A percentile compares a stretch with the other conserved stretches of the same genome.
Evolutionary conservation across 176 grass and related monocot species (phyloP).

Genomic region (Rhynchospora pubera): DNA sequence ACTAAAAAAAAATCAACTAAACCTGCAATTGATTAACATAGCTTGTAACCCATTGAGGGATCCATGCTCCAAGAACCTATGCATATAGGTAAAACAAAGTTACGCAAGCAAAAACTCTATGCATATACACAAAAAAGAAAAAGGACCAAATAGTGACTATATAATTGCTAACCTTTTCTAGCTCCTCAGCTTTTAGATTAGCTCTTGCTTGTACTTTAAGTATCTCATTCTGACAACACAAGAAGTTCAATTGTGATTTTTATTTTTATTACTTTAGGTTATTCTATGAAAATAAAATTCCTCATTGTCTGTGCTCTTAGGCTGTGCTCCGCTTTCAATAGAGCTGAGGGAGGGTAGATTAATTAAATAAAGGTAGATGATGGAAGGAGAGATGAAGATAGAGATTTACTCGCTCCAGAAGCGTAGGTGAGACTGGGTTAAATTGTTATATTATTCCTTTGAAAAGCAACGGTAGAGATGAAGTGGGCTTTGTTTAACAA

Average conservation of each 20-base stretch:
- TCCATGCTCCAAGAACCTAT: slow-evolving; percentile 40
- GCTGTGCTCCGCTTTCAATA: too few relatives aligned
- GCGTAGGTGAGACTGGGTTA: too few relatives aligned
- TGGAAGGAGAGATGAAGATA: too few relatives aligned
- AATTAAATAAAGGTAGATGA: too few relatives aligned
- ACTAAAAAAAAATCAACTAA: neutral
- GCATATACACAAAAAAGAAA: neutral
- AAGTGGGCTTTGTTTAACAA: too few relatives aligned
- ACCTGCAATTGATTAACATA: slow-evolving; percentile 30
- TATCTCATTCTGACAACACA: slow-evolving; percentile 28
- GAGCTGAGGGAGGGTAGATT: too few relatives aligned
- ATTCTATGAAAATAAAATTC: neutral
- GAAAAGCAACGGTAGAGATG: too few relatives aligned
- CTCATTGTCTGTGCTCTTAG: neutral
- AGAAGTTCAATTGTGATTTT: neutral
- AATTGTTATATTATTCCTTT: too few relatives aligned
- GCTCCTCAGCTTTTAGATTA: slow-evolving; percentile 21
- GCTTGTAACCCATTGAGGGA: slow-evolving; percentile 38
- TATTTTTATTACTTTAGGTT: neutral
- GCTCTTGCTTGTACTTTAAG: slow-evolving; percentile 13
- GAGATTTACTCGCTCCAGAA: too few relatives aligned
- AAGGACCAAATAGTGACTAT: neutral
- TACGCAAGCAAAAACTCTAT: neutral
- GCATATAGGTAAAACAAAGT: neutral
- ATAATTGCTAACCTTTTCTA: slow-evolving; percentile 31